phyloP scores from a whole-genome alignment of 2,329 filamentous ascomycete species.

The Colletotrichum coccodes region DNA sequence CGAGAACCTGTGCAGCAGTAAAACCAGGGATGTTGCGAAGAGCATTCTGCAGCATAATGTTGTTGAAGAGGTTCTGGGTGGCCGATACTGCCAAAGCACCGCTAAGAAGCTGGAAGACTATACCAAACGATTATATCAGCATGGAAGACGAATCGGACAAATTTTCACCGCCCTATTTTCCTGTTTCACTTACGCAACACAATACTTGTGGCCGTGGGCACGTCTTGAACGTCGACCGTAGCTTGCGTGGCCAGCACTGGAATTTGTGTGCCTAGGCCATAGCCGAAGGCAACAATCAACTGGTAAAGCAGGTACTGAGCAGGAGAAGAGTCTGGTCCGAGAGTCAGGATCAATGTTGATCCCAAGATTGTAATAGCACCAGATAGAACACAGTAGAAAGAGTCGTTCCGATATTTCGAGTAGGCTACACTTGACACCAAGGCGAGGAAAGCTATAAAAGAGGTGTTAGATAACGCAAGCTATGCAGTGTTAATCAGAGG shows the following conservation, averaged over 20 bases:
- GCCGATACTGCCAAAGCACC: not conserved
- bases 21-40: not conserved
- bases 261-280: not conserved
- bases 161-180: too few species aligned
- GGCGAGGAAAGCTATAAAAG: not conserved
- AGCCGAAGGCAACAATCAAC: not conserved
- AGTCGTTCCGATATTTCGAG: not conserved
- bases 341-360: not conserved
- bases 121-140: too few species aligned
- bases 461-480: not conserved
- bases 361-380: not conserved
- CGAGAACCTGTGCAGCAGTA: not conserved
- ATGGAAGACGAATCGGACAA: too few species aligned
- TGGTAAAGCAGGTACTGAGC: not conserved
- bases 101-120: not conserved
- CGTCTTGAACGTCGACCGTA: not conserved
- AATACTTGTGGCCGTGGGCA: not conserved
- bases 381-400: not conserved
- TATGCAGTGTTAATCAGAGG: not conserved
- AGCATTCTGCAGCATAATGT: not conserved
- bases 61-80: not conserved
- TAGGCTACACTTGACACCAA: not conserved
- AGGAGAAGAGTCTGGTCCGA: not conserved
- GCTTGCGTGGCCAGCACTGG: not conserved
- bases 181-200: not conserved